A percentile compares a stretch with the other conserved stretches of the same genome.
Conservation (phyloP, 495 filamentous ascomycete genomes). For the Xylaria castorea region DNA sequence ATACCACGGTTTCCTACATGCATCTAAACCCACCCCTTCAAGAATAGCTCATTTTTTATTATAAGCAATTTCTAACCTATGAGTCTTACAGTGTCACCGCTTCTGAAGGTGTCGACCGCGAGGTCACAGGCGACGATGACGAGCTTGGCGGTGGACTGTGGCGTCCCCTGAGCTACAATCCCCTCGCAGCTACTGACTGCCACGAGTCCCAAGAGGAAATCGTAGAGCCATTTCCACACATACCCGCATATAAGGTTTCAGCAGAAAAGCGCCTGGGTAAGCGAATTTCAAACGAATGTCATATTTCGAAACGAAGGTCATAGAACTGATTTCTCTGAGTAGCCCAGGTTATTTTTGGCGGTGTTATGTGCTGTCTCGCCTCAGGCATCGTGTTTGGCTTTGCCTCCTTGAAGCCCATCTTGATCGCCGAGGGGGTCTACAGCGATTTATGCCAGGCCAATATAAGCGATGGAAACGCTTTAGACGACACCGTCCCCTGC, state of each 20-base stretch:
- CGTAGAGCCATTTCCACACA: conserved; percentile 34
- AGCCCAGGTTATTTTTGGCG: conserved; percentile 66
- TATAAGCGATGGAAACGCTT: conserved; percentile 45
- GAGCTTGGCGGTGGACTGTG: conserved; percentile 31
- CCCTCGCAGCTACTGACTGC: conserved; percentile 28
- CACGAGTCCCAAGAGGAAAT: conserved; percentile 6
- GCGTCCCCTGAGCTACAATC: conserved; percentile 39
- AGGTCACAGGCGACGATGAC: conserved; percentile 32
- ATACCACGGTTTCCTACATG: background rate
- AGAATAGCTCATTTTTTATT: background rate
- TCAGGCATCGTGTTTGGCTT: conserved; percentile 78
- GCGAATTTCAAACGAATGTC: conserved; percentile 15
- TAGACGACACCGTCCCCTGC: conserved; percentile 53
- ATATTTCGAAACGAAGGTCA: background rate
- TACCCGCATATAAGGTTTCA: conserved; percentile 61
- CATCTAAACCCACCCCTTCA: background rate
- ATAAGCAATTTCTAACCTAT: background rate
- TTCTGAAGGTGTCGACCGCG: conserved; percentile 41
- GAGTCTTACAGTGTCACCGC: conserved; percentile 33
- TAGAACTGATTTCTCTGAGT: conserved; percentile 1
- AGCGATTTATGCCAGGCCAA: conserved; percentile 59
- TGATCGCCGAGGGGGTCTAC: conserved; percentile 72
- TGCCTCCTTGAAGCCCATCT: conserved; percentile 73
- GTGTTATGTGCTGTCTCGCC: conserved; percentile 68
- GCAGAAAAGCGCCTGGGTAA: conserved; percentile 57